Evolutionary conservation across 2,329 filamentous ascomycete species (phyloP), one percentile per base, ranked within the genome.

Genomic region (Thermomyces lanuginosus): DNA sequence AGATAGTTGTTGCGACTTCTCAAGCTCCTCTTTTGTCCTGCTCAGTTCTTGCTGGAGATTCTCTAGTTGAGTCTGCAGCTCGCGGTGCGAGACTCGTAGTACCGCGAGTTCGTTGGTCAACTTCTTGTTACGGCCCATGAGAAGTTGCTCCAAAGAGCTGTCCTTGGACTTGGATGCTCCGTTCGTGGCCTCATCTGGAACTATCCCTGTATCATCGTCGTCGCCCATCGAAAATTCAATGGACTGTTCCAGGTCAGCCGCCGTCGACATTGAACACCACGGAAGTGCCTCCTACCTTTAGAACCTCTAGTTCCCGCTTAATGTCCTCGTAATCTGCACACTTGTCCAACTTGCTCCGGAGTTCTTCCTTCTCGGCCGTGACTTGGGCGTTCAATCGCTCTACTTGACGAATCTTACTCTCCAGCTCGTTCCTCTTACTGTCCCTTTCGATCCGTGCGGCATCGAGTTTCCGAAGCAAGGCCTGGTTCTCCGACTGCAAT

Each of bases 321-420:
- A 98, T 72, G 32, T 95, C 86, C 17, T 95, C 84, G 48, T 98
- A 98, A 49, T 98, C 89, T 39, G 72, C 72, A 72, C 81, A 91
- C 48, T 79, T 91, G 36, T 82, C 73, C 3, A 95, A 69, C 55
- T 89, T 92, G 19, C 64, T 60, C 45, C 76, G 80, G 30, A 95
- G 60, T 14, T 66, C 62, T 33, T 93, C 83, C 36, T 80, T 75
- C 48, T 95, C 89, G 16, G 78, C 71, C 42, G 75, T 76, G 10
- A 92, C 57, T 31, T 77, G 68, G 6, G 66, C 64, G 30, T 76
- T 68, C 44, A 91, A 79, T 35, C 86, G 66, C 52, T 93, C 84
- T 9, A 84, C 59, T n/a, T 71, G 68, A 32, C 81, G 74, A 24
- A 91, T 53, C 41, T 73, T 82, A 4, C 65, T 63, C 41, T 93